Evolutionary conservation across 176 grass and related monocot species (phyloP), one percentile per base, ranked within the genome.

Genomic region (Musa beccarii): DNA sequence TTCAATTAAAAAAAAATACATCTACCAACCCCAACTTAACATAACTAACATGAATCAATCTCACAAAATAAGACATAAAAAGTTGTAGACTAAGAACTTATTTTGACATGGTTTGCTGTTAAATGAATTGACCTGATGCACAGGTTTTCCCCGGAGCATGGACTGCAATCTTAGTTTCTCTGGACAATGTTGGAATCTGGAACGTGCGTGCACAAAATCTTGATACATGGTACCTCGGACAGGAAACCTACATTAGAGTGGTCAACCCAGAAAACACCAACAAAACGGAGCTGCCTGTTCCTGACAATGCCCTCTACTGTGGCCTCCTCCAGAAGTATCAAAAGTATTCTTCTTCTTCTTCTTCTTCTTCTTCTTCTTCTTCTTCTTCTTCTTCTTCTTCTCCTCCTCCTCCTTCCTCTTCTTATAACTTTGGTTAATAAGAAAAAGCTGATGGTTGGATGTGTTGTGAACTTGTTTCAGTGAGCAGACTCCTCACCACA

Each of bases 151-250:
- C 84, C 5, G 84, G 84, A 23, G 94, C 94, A 14, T 98, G 94
- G 90, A 85, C 86, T 75, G 94, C 94, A 51, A 89, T 91, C 79
- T 54, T 93, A 51, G 88, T 93, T 59, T 98, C 94, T 1, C 49
- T 98, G 71, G 90, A 98, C 88, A 98, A 93, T 80, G 94, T 98
- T 2, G 94, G 94, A 51, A 52, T 98, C 73, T 93, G 94, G 94
- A 93, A 93, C 76, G 80, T 93, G 72, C 80, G 94, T 20, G 89
- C 88, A 0, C 68, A 91, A 82, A 98, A 98, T 75, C 79, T 98
- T 49, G 90, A 93, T 73, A 73, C 90, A 3, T 98, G 94, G 90
- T 98, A 98, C 75, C 81, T 98, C 4, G 88, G 94, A 17, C 94
- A 93, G 81, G 94, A 93, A 79, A 59, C 89, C 12, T 93, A 93